Percentiles rank a stretch among this genome's conserved stretches.
phyloP scores from a whole-genome alignment of 2,329 filamentous ascomycete genomes.

The Pezizomycotina sp. region DNA sequence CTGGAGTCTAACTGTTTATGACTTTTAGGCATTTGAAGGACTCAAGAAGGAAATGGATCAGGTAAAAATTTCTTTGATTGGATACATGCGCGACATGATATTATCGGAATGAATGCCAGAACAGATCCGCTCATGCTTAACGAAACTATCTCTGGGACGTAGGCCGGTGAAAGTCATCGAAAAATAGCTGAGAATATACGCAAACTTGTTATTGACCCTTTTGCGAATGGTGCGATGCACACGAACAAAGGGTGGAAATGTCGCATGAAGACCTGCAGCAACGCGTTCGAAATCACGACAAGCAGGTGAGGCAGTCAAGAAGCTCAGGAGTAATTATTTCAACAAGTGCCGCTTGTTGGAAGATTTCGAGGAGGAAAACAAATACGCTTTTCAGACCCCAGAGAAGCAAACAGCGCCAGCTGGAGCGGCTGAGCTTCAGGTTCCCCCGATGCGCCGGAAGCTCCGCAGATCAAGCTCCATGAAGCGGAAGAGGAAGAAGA shows the following conservation, averaged over 20 bases:
- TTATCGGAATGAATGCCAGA: slow-evolving; percentile 1
- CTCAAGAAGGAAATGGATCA: slow-evolving; percentile 26
- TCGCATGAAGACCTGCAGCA: slow-evolving; percentile 87
- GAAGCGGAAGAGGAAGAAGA: slow-evolving; percentile 56
- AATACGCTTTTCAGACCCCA: slow-evolving; percentile 87
- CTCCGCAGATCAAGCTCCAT: slow-evolving; percentile 73
- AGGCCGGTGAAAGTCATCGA: slow-evolving; percentile 73
- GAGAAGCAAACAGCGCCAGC: slow-evolving; percentile 30
- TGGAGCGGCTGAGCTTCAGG: slow-evolving; percentile 44
- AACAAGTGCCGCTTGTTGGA: slow-evolving; percentile 96
- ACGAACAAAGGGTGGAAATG: slow-evolving; percentile 76
- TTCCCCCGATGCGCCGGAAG: slow-evolving; percentile 33
- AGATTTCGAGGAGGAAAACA: slow-evolving; percentile 95
- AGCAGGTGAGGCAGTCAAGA: slow-evolving; percentile 78
- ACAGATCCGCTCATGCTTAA: slow-evolving; percentile 2
- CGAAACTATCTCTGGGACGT: slow-evolving; percentile 27
- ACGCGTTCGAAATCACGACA: slow-evolving; percentile 82
- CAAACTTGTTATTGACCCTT: slow-evolving; percentile 93
- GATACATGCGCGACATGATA: slow-evolving; percentile 22
- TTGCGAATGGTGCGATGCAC: slow-evolving; percentile 86
- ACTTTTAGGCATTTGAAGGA: slow-evolving; percentile 25
- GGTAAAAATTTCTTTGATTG: no score
- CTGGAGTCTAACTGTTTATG: no score
- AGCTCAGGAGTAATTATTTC: slow-evolving; percentile 90
- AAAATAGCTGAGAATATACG: slow-evolving; percentile 95